Conservation (phyloP, 805 yeast genomes). For the Barnettozyma wickerhamii region DNA sequence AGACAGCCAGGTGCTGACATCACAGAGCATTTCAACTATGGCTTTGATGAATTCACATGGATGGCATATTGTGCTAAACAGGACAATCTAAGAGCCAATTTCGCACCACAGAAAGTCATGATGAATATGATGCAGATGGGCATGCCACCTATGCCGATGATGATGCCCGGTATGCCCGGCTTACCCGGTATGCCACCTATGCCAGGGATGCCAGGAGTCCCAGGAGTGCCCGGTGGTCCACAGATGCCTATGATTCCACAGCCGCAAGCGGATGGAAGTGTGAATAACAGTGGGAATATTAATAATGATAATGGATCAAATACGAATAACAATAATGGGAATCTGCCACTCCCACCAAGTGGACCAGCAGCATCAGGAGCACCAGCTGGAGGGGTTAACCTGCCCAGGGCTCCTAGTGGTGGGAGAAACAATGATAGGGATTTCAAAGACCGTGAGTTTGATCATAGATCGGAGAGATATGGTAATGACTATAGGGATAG, state of each 20-base stretch:
- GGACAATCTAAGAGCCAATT: slow-evolving; percentile 74
- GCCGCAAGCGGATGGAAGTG: background rate
- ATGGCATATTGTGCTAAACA: slow-evolving; percentile 85
- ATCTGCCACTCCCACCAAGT: no score
- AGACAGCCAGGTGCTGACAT: slow-evolving; percentile 94
- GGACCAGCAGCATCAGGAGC: slow-evolving; percentile 7
- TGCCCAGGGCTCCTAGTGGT: slow-evolving; percentile 16
- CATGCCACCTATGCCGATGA: slow-evolving; percentile 28
- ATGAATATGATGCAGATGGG: slow-evolving; percentile 46
- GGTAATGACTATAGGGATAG: slow-evolving; percentile 21
- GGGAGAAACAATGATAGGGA: slow-evolving; percentile 7
- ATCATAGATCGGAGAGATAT: slow-evolving; percentile 14
- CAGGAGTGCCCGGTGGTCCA: slow-evolving; percentile 28
- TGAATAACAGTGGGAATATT: no score
- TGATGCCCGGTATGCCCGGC: slow-evolving; percentile 29
- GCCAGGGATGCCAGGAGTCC: slow-evolving; percentile 27
- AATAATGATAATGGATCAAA: no score
- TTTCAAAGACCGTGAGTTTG: slow-evolving; percentile 18
- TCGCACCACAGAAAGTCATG: slow-evolving; percentile 77
- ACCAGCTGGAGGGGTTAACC: slow-evolving; percentile 3
- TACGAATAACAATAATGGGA: no score
- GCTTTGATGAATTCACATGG: slow-evolving; percentile 97
- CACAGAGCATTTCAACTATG: slow-evolving; percentile 92
- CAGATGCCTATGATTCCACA: slow-evolving; percentile 14
- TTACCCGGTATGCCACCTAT: background rate